A percentile compares a stretch with the other conserved stretches of the same genome.
Evolutionary conservation across 2,329 filamentous ascomycete genomes (phyloP).

Genomic region (Penicillium vulpinum): DNA sequence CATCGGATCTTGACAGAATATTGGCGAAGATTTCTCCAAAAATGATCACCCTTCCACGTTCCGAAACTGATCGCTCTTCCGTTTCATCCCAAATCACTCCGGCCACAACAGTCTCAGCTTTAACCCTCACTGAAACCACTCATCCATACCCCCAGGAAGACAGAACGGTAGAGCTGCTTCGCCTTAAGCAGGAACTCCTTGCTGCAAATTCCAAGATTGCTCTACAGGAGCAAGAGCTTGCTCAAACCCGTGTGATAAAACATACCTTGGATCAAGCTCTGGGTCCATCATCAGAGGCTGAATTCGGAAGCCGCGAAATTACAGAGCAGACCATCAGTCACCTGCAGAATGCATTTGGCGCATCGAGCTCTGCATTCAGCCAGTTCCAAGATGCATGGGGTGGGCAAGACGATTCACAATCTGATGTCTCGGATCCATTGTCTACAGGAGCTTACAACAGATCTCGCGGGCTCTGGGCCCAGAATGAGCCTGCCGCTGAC

Average conservation of each 20-base stretch:
- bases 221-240: conserved; percentile 61
- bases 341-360: conserved; percentile 55
- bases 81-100: conserved; percentile 20
- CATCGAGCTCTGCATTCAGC: conserved; percentile 47
- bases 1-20: conserved; percentile 64
- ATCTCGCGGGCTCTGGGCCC: conserved; percentile 36
- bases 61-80: conserved; percentile 24
- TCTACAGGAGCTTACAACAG: conserved; percentile 45
- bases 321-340: conserved; percentile 53
- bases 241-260: conserved; percentile 60
- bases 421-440: conserved; percentile 47
- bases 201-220: conserved; percentile 59
- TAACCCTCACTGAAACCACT: conserved; percentile 10
- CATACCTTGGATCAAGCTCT: conserved; percentile 62
- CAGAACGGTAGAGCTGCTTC: conserved; percentile 53
- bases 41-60: conserved; percentile 13
- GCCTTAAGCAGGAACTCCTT: conserved; percentile 58
- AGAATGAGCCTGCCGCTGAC: conserved; percentile 26
- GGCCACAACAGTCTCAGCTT: conserved; percentile 10
- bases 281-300: conserved; percentile 54
- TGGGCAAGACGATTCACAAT: conserved; percentile 45
- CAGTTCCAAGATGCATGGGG: conserved; percentile 47
- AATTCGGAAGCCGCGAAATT: conserved; percentile 51
- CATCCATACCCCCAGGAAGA: conserved; percentile 21
- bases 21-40: conserved; percentile 45